Percentiles rank a stretch among this genome's conserved stretches.
These are phyloP conservation scores for Blumeria graminis DNA, from an alignment of 2,329 filamentous ascomycete species.

Conservation along the genomic window DNA sequence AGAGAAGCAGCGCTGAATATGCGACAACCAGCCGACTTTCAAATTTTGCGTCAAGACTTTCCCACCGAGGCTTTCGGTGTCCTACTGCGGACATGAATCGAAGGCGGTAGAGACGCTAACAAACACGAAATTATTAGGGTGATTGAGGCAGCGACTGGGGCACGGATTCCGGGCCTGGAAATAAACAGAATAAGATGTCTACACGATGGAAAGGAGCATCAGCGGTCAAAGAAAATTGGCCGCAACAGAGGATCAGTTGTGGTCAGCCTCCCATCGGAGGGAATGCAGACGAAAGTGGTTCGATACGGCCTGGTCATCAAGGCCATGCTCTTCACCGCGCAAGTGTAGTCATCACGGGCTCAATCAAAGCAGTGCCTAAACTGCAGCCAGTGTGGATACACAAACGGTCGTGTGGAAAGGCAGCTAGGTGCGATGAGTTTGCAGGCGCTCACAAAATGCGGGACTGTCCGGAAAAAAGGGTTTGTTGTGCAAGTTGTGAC, in stretches of 20 bases:
- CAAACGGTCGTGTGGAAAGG: neutral
- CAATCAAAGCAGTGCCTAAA: neutral
- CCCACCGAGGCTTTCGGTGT: neutral
- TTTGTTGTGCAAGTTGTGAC: neutral
- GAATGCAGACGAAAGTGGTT: neutral
- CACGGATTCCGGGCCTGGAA: neutral
- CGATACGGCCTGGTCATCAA: neutral
- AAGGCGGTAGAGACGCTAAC: neutral
- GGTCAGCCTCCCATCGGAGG: neutral
- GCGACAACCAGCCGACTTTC: neutral
- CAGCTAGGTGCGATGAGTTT: neutral
- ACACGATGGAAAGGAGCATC: neutral
- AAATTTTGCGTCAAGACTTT: neutral
- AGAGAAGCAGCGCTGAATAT: too few species aligned
- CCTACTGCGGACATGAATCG: neutral
- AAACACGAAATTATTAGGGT: neutral
- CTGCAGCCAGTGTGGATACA: neutral
- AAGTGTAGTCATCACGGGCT: neutral
- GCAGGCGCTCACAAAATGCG: neutral
- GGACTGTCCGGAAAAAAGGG: neutral
- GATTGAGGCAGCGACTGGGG: neutral
- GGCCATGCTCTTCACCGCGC: neutral
- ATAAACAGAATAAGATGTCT: neutral
- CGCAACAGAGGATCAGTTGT: neutral
- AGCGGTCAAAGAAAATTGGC: neutral